These are phyloP conservation scores for Xerocomellus intermedius DNA, from an alignment of 768 basidiomycete species.

Conservation along the genomic window DNA sequence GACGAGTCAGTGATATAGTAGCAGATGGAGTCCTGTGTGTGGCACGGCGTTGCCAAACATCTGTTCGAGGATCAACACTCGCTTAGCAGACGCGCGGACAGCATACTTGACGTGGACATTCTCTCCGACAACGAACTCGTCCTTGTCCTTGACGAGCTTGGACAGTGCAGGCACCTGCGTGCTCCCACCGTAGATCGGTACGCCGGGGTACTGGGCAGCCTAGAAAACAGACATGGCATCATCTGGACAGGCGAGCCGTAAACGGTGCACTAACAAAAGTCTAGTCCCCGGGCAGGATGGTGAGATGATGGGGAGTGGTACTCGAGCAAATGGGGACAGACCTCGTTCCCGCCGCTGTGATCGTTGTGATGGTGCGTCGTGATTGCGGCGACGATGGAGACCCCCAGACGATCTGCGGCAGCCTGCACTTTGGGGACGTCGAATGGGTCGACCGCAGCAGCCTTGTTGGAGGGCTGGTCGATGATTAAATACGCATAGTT, in stretches of 20 bases:
- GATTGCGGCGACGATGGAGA: conserved; percentile 67
- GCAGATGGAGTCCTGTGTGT: conserved; percentile 96
- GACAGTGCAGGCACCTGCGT: conserved; percentile 63
- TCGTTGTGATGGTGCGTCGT: conserved; percentile 94
- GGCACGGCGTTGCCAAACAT: conserved; percentile 87
- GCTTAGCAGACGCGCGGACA: conserved; percentile 6
- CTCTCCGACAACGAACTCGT: conserved; percentile 73
- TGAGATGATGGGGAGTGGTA: conserved; percentile 10
- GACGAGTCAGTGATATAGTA: conserved; percentile 65
- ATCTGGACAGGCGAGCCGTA: background rate
- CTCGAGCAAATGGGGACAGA: conserved; percentile 31
- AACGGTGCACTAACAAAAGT: conserved; percentile 28
- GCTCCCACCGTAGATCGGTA: conserved; percentile 79
- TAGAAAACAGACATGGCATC: conserved; percentile 30
- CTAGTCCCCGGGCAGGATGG: conserved; percentile 14
- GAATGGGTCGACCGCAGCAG: conserved; percentile 79
- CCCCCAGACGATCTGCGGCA: conserved; percentile 59
- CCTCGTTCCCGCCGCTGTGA: conserved; percentile 86
- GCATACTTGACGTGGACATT: conserved; percentile 58
- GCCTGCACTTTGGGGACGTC: conserved; percentile 68
- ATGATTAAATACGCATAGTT: conserved; percentile 86
- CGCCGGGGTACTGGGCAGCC: conserved; percentile 43
- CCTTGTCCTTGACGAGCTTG: conserved; percentile 74
- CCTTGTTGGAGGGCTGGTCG: conserved; percentile 62
- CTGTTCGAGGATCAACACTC: conserved; percentile 35